Evolutionary conservation across 257 asterid genomes (phyloP), one percentile per base, ranked within the genome.

Genomic region (Craterostigma plantagineum): DNA sequence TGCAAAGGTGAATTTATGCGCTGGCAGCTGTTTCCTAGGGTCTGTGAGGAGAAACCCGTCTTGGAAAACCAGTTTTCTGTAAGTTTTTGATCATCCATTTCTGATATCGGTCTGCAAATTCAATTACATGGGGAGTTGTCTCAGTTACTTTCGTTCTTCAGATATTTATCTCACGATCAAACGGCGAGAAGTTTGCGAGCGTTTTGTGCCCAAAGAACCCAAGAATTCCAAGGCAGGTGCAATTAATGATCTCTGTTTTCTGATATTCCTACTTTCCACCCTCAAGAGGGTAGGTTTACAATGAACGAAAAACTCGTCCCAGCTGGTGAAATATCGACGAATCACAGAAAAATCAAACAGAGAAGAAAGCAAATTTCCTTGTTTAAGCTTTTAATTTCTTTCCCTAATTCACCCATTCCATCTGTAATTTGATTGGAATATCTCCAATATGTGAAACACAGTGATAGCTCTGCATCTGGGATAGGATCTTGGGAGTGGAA

Each of bases 401-500:
- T n/a, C n/a, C n/a, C n/a, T n/a, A n/a, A n/a, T n/a, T n/a, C n/a
- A n/a, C n/a, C n/a, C n/a, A n/a, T n/a, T n/a, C n/a, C n/a, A n/a
- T n/a, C n/a, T n/a, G 34, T 33, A 14, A 43, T 33, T 27, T 39
- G 8, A 43, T 16, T 36, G 35, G 43, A 39, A 47, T 66, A 34
- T 63, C 50, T 58, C 43, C 45, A 46, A 34, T 37, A 49, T 56
- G 47, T 68, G 70, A 56, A 58, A 50, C 54, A 61, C 93, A 82
- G 98, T 51, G 91, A 76, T 54, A 56, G 53, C 46, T 66, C 91
- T 48, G 79, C 70, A 57, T 56, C 73, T 53, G 98, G 98, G 58
- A 74, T 82, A 62, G 86, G 77, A 67, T 82, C 93, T 51, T 87
- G 98, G 98, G 98, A 83, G 73, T 87, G 98, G 98, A 72, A 61